Conservation (phyloP, 83 land plant genomes). For the Picea engelmannii region DNA sequence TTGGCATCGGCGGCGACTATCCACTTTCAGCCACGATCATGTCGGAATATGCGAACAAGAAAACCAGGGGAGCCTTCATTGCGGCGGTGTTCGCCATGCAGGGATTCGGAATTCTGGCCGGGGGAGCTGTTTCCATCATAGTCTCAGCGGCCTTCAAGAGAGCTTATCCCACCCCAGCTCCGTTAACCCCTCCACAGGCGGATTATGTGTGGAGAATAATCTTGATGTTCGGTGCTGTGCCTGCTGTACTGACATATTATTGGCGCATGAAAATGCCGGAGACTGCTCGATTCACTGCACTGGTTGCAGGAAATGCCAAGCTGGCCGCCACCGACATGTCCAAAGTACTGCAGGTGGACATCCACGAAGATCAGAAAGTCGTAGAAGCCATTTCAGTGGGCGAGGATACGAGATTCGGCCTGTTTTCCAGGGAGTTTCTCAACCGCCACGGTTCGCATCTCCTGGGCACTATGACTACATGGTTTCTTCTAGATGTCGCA, state of each 20-base stretch:
- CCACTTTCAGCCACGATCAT: slow-evolving; percentile 35
- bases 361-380: background rate
- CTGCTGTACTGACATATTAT: slow-evolving; percentile 10
- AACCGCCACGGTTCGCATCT: slow-evolving; percentile 3
- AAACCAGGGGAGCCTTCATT: slow-evolving; percentile 36
- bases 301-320: background rate
- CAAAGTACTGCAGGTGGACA: slow-evolving; percentile 20
- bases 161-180: background rate
- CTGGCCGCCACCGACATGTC: slow-evolving; percentile 22
- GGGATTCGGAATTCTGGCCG: slow-evolving; percentile 34
- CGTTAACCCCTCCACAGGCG: background rate
- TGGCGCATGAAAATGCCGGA: slow-evolving; percentile 14
- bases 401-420: background rate
- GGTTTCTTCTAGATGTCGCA: slow-evolving; percentile 12
- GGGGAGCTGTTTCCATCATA: slow-evolving; percentile 24
- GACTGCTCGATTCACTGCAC: slow-evolving; percentile 11
- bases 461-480: slow-evolving; percentile 11
- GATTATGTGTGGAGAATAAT: slow-evolving; percentile 14
- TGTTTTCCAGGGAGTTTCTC: slow-evolving; percentile 1
- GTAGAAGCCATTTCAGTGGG: background rate
- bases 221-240: slow-evolving; percentile 5
- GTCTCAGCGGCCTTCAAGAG: slow-evolving; percentile 20
- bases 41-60: slow-evolving; percentile 37
- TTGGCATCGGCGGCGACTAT: slow-evolving; percentile 43
- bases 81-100: slow-evolving; percentile 58